These are phyloP conservation scores for Berberis vulgaris DNA, from an alignment of 164 flowering plant species.

Conservation along the genomic window DNA sequence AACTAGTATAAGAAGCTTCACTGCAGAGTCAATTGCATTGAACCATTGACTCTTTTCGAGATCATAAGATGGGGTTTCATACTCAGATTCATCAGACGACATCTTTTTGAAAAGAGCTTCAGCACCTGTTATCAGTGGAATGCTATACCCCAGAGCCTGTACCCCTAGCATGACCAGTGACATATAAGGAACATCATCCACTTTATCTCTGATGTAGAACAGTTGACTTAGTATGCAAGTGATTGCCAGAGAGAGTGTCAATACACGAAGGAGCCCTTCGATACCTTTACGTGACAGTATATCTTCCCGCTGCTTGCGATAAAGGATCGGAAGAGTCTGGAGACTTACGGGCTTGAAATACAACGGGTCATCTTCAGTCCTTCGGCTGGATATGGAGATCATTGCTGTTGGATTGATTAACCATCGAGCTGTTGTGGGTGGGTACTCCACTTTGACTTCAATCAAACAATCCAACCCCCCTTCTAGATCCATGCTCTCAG, in stretches of 20 bases:
- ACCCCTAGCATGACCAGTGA: constrained; percentile 82
- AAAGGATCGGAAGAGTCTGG: constrained; percentile 59
- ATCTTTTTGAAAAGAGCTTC: constrained; percentile 48
- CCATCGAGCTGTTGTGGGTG: constrained; percentile 71
- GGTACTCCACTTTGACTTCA: constrained; percentile 68
- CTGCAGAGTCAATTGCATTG: constrained; percentile 41
- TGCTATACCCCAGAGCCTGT: constrained; percentile 73
- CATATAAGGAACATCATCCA: constrained; percentile 56
- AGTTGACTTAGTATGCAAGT: constrained; percentile 58
- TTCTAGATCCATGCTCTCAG: constrained; percentile 72
- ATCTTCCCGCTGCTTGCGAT: constrained; percentile 63
- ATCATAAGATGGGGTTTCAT: constrained; percentile 32
- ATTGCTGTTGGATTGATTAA: constrained; percentile 57
- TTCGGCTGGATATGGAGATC: constrained; percentile 62
- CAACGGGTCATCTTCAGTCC: constrained; percentile 73
- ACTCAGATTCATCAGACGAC: constrained; percentile 24
- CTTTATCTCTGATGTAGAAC: constrained; percentile 38
- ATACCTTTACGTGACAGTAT: constrained; percentile 60
- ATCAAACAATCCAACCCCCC: constrained; percentile 73
- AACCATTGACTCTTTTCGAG: constrained; percentile 43
- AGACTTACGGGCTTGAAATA: constrained; percentile 44
- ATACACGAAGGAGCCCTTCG: constrained; percentile 63
- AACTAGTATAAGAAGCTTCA: constrained; percentile 62
- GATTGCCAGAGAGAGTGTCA: constrained; percentile 65
- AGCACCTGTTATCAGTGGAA: constrained; percentile 72